Conservation (phyloP, 1,284 basidiomycete genomes). For the Tylopilus sp. region DNA sequence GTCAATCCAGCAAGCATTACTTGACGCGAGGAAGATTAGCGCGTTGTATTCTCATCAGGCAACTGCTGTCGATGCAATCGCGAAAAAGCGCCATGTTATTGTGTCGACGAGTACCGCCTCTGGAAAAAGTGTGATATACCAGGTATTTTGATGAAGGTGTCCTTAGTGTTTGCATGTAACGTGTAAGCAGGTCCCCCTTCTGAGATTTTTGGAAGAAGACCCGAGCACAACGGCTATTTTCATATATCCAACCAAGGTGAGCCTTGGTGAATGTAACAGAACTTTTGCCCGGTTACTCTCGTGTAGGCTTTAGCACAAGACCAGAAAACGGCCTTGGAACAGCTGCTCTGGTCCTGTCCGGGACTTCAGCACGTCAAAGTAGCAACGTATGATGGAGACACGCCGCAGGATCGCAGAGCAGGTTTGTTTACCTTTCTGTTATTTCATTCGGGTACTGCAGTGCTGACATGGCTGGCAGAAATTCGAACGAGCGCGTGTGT, state of each 20-base stretch:
- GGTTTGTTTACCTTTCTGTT: conserved; percentile 50
- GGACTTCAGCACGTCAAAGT: conserved; percentile 75
- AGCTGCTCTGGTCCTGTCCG: conserved; percentile 71
- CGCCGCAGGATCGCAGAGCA: conserved; percentile 72
- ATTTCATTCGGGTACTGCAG: not conserved
- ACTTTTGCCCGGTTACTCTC: not conserved
- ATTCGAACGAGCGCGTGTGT: conserved; percentile 76
- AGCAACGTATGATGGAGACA: conserved; percentile 92
- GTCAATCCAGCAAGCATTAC: conserved; percentile 69
- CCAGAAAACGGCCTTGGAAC: conserved; percentile 78
- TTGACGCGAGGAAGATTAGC: conserved; percentile 71
- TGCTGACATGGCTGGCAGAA: conserved; percentile 47
- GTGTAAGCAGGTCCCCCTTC: conserved; percentile 72
- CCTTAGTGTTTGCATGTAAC: conserved; percentile 1
- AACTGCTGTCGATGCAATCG: conserved; percentile 78
- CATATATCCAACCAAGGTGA: conserved; percentile 90
- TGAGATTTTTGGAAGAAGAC: conserved; percentile 77
- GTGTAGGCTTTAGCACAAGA: conserved; percentile 89
- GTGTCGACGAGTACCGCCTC: conserved; percentile 94
- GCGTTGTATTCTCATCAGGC: conserved; percentile 86
- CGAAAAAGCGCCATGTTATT: conserved; percentile 77
- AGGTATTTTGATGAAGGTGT: conserved; percentile 53
- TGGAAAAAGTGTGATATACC: conserved; percentile 93
- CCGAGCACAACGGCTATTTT: conserved; percentile 79
- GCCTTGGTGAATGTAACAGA: not conserved